A percentile compares a stretch with the other conserved stretches of the same genome.
Conservation (phyloP, 805 yeast species). For the Saccharomycopsis microspora region DNA sequence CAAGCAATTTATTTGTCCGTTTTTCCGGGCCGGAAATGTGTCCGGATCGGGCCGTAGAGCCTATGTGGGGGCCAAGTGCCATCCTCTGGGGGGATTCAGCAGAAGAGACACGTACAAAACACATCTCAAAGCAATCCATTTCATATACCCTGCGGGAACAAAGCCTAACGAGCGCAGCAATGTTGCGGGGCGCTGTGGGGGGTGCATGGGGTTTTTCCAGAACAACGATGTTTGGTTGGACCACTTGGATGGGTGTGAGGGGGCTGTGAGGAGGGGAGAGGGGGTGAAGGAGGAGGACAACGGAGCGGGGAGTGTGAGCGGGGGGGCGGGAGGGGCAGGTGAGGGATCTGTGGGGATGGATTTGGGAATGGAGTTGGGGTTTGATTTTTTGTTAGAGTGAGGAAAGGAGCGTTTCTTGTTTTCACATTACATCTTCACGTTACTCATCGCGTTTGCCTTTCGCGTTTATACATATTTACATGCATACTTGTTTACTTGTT, state of each 20-base stretch:
- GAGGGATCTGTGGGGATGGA: no score
- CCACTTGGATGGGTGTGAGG: neutral
- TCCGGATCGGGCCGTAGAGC: neutral
- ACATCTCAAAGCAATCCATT: constrained; percentile 82
- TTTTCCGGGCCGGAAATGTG: constrained; percentile 22
- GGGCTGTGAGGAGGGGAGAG: no score
- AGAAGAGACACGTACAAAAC: constrained; percentile 89
- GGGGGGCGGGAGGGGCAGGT: no score
- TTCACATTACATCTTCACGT: neutral
- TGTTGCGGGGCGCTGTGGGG: constrained; percentile 68
- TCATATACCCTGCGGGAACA: constrained; percentile 80
- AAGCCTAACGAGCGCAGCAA: constrained; percentile 60
- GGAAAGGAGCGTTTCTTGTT: no score
- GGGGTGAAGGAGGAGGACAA: no score
- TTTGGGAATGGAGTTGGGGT: no score
- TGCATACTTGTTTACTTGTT: no score
- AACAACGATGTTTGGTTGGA: constrained; percentile 73
- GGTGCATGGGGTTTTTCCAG: constrained; percentile 53
- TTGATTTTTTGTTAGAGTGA: no score
- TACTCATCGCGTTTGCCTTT: no score
- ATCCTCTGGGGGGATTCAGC: constrained; percentile 73
- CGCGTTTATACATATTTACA: no score
- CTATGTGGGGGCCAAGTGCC: constrained; percentile 36
- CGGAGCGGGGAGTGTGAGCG: no score
- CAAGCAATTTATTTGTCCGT: constrained; percentile 74